phyloP scores from a whole-genome alignment of 2,329 filamentous ascomycete species.

The Scedosporium boydii region DNA sequence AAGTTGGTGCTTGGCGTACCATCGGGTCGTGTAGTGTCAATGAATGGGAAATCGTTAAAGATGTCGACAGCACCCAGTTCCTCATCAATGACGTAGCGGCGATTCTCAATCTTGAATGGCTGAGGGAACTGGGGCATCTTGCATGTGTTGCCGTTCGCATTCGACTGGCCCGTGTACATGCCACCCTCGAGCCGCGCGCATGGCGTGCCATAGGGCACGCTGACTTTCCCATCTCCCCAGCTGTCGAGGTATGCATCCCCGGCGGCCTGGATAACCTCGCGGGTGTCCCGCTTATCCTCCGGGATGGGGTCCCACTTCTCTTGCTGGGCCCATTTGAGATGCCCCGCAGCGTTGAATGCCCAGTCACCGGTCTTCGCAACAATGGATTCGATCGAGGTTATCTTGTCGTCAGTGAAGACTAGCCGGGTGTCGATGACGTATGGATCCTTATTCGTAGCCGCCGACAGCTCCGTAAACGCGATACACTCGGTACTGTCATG shows the following conservation, averaged over 20 bases:
- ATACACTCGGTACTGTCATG: constrained; percentile 25
- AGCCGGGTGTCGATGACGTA: constrained; percentile 28
- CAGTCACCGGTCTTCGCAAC: constrained; percentile 25
- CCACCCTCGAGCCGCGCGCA: constrained; percentile 28
- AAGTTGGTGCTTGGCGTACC: constrained; percentile 1
- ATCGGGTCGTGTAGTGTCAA: background rate
- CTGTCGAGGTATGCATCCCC: constrained; percentile 27
- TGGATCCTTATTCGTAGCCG: constrained; percentile 16
- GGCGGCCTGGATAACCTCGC: constrained; percentile 24
- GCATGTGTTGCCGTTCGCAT: constrained; percentile 16
- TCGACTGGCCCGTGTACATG: constrained; percentile 20
- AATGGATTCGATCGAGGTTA: constrained; percentile 18
- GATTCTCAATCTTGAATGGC: constrained; percentile 13
- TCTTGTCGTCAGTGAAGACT: constrained; percentile 13
- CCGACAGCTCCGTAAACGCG: constrained; percentile 25
- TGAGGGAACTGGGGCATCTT: constrained; percentile 25
- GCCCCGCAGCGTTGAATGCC: constrained; percentile 26
- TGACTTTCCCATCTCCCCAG: constrained; percentile 24
- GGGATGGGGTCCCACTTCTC: constrained; percentile 24
- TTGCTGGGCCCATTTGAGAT: constrained; percentile 21
- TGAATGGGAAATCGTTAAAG: constrained; percentile 13
- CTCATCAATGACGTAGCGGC: constrained; percentile 17
- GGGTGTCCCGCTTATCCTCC: constrained; percentile 19
- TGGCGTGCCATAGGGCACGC: constrained; percentile 26
- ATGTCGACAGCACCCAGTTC: constrained; percentile 13